These are phyloP conservation scores for Ustilago vetiveriae DNA, from an alignment of 1,284 basidiomycete genomes.

Conservation along the genomic window DNA sequence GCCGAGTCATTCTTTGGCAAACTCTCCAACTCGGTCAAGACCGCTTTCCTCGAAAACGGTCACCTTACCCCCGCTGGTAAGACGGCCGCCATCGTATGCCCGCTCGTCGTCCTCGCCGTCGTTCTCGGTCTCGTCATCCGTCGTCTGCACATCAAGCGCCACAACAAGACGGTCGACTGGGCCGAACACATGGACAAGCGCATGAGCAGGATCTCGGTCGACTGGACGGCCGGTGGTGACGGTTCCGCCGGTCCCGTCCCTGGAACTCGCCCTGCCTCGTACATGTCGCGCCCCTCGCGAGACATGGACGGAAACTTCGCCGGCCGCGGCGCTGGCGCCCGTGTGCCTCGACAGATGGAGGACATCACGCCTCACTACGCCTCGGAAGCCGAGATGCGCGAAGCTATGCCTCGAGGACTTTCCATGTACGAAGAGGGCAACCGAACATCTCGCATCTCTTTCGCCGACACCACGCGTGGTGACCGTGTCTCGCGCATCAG, in stretches of 20 bases:
- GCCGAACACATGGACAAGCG: conserved; percentile 65
- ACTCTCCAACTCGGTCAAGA: conserved; percentile 49
- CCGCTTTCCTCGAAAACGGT: conserved; percentile 55
- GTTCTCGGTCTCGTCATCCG: conserved; percentile 54
- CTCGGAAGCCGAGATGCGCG: conserved; percentile 53
- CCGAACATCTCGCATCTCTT: conserved; percentile 51
- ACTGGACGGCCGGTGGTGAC: conserved; percentile 60
- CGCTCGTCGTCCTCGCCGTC: conserved; percentile 53
- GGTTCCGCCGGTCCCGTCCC: conserved; percentile 55
- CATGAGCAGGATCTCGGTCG: conserved; percentile 63
- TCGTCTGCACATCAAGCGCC: conserved; percentile 63
- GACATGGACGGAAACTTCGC: conserved; percentile 50
- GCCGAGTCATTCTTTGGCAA: conserved; percentile 46
- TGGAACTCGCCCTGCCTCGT: conserved; percentile 58
- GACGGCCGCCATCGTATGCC: conserved; percentile 63
- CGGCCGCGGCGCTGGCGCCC: conserved; percentile 47
- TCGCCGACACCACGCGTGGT: conserved; percentile 53
- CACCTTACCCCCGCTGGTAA: conserved; percentile 56
- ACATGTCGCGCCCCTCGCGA: conserved; percentile 46
- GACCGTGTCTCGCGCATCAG: conserved; percentile 59
- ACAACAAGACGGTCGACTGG: conserved; percentile 66
- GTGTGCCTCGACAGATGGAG: conserved; percentile 50
- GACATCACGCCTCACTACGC: conserved; percentile 46
- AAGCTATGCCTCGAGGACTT: conserved; percentile 44
- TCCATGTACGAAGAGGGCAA: conserved; percentile 52